phyloP scores from a whole-genome alignment of 257 asterid genomes.

The Vinca minor region DNA sequence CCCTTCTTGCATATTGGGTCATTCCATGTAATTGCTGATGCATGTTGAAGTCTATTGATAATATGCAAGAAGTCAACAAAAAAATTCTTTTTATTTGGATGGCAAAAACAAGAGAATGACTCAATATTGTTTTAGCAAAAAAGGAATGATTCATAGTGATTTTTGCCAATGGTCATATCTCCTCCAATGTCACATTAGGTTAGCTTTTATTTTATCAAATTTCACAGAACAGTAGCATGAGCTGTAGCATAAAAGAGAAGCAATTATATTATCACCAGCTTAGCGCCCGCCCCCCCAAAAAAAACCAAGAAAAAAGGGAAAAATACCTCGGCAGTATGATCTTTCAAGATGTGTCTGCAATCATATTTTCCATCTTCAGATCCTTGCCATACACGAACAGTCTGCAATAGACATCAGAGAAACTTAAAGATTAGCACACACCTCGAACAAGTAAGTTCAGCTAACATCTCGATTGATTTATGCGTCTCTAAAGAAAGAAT shows the following conservation, averaged over 20 bases:
- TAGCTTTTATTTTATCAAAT: background rate
- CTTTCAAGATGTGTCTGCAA: conserved; percentile 68
- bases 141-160: no score
- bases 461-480: background rate
- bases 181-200: background rate
- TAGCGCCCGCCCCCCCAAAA: background rate
- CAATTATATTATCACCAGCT: background rate
- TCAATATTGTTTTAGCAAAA: no score
- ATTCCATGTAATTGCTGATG: no score
- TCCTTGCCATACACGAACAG: conserved; percentile 91
- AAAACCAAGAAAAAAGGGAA: background rate
- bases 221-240: background rate
- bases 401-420: conserved; percentile 44
- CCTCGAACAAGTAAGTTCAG: background rate
- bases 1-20: background rate
- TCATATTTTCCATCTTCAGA: conserved; percentile 65
- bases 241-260: background rate
- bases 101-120: no score
- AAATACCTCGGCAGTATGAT: conserved; percentile 86
- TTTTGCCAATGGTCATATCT: conserved; percentile 45
- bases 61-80: no score
- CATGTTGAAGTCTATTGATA: no score
- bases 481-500: background rate
- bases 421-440: background rate
- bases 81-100: conserved; percentile 5